Evolutionary conservation across 345 rosid species (phyloP), one percentile per base, ranked within the genome.

Genomic region (Corchorus olitorius): DNA sequence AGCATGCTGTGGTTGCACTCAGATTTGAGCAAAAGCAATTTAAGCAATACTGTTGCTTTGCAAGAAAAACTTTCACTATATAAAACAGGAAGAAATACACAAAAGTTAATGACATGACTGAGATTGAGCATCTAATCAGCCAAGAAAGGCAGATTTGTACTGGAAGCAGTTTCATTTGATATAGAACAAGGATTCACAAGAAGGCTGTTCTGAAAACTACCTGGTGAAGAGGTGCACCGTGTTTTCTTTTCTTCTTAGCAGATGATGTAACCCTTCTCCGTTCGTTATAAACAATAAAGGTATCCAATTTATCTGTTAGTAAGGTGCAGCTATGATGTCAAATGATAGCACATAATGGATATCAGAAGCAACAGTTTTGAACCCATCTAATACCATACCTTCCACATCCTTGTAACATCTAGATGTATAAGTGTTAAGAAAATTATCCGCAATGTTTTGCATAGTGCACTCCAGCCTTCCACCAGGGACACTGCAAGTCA

Each of bases 381-480:
- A 81, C 58, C 60, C 10, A 72, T 46, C 52, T 67, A 76, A 48
- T 71, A 55, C 3, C n/a, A 63, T 83, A 95, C 98, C 98, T 90
- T 91, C 94, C 20, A 87, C 85, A 73, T 60, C 88, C 77, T 89
- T 83, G 80, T 86, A 87, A 80, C 87, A 76, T 82, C 93, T 90
- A 19, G 96, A 93, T 62, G 82, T 41, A 83, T 87, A 90, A 17
- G 86, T 78, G 82, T 88, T 95, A 33, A 75, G 78, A 82, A 95
- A 92, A 83, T 84, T 90, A 76, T 95, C 97, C 4, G 97, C 97
- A 87, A 92, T 90, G 86, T 95, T 95, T 84, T 95, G 98, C 99
- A 95, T 93, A 8, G 98, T 93, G 87, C 98, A 95, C 82, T 95
- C 99, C 80, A 95, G 87, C 84, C 98, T 89, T 65, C 98, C 97